Conservation (phyloP, 2,329 filamentous ascomycete species). For the Diaporthe destruens region DNA sequence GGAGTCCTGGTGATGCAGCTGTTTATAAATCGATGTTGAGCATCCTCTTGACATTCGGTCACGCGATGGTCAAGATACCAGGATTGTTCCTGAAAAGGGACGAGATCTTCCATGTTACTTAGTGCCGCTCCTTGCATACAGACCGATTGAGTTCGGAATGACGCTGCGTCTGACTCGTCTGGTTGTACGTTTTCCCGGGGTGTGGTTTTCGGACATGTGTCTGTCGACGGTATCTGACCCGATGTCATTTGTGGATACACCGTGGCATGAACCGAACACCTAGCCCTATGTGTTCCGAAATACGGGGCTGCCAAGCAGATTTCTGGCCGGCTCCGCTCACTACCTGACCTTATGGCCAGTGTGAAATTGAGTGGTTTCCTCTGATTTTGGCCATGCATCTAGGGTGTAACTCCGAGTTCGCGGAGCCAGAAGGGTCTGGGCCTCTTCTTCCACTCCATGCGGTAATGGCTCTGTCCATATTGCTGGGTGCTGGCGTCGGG, state of each 20-base stretch:
- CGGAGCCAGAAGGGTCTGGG: neutral
- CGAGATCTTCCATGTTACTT: slow-evolving; percentile 7
- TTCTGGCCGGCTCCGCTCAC: neutral
- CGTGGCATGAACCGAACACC: neutral
- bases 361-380: slow-evolving; percentile 1
- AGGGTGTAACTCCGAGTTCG: neutral
- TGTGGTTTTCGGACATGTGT: neutral
- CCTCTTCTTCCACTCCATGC: too few species aligned
- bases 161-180: neutral
- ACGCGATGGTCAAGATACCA: neutral
- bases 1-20: neutral
- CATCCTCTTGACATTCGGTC: neutral
- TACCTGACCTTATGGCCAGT: neutral
- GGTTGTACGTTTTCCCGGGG: neutral
- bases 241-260: slow-evolving; percentile 7
- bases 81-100: neutral
- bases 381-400: neutral
- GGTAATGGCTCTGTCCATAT: neutral
- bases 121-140: slow-evolving; percentile 7
- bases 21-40: neutral
- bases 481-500: neutral
- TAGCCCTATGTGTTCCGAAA: neutral
- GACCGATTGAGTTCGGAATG: neutral
- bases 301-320: slow-evolving; percentile 2
- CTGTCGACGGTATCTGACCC: neutral